Conservation (phyloP, 78 protist genomes). For the Planoprotostelium fungivorum region DNA sequence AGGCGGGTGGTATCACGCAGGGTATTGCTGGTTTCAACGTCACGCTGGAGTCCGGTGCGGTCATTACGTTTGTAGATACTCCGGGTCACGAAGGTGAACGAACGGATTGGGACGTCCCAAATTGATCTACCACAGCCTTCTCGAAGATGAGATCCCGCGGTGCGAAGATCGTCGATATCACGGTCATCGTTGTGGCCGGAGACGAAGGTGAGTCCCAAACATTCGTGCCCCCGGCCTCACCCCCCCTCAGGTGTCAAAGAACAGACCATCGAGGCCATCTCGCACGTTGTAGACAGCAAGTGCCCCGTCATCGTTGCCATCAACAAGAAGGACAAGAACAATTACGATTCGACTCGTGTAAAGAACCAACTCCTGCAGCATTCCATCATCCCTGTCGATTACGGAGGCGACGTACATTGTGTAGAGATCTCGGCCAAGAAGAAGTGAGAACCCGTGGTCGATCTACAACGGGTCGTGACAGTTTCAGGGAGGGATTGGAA, state of each 20-base stretch:
- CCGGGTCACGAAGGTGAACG: constrained; percentile 85
- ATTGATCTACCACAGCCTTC: constrained; percentile 51
- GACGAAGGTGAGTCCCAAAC: constrained; percentile 78
- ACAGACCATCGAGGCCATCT: constrained; percentile 82
- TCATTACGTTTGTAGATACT: constrained; percentile 86
- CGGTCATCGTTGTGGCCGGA: constrained; percentile 82
- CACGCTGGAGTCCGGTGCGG: background rate
- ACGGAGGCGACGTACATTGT: constrained; percentile 78
- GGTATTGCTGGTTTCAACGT: constrained; percentile 73
- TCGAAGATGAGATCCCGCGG: constrained; percentile 82
- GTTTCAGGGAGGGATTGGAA: constrained; percentile 25
- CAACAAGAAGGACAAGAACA: constrained; percentile 81
- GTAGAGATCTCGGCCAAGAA: constrained; percentile 61
- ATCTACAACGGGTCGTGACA: background rate
- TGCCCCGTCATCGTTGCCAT: constrained; percentile 83
- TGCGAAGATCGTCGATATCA: constrained; percentile 80
- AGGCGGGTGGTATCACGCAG: constrained; percentile 96
- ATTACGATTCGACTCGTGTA: constrained; percentile 12
- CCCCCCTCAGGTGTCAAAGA: constrained; percentile 24
- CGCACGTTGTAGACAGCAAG: constrained; percentile 27
- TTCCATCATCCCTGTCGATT: constrained; percentile 69
- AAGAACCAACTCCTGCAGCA: constrained; percentile 40
- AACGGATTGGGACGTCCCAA: background rate
- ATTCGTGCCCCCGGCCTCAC: background rate
- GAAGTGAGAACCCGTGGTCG: background rate